Conservation (phyloP, 2,329 filamentous ascomycete genomes). For the Penicillium frequentans region DNA sequence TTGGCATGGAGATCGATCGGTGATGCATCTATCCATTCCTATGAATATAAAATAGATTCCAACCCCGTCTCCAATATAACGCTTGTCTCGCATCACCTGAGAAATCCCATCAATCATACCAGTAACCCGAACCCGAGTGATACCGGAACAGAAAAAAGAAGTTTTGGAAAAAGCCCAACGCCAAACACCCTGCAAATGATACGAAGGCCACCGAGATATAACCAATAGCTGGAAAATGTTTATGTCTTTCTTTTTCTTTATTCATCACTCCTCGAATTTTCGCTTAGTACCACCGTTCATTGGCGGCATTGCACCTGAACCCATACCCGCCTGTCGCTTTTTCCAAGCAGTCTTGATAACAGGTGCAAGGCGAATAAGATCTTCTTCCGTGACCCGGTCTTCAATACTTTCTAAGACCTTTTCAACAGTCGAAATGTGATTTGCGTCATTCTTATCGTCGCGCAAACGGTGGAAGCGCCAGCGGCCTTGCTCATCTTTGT, state of each 20-base stretch:
- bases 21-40: no score
- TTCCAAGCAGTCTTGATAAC: constrained; percentile 83
- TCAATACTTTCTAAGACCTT: constrained; percentile 89
- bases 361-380: constrained; percentile 69
- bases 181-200: constrained; percentile 22
- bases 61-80: no score
- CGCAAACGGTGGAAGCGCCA: constrained; percentile 91
- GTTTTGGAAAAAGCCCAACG: constrained; percentile 4
- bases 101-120: no score
- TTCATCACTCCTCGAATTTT: constrained; percentile 41
- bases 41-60: no score
- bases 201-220: neutral
- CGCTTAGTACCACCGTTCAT: constrained; percentile 40
- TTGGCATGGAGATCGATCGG: no score
- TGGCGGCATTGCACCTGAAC: constrained; percentile 23
- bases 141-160: neutral
- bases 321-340: constrained; percentile 50
- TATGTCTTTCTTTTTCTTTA: neutral
- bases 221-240: neutral
- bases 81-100: no score
- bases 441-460: constrained; percentile 89
- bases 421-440: constrained; percentile 79
- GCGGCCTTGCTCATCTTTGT: constrained; percentile 68
- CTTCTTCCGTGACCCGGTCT: constrained; percentile 78
- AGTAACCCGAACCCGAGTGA: no score